A percentile compares a stretch with the other conserved stretches of the same genome.
These are phyloP conservation scores for Primulina eburnea DNA, from an alignment of 257 asterid genomes.

Conservation along the genomic window DNA sequence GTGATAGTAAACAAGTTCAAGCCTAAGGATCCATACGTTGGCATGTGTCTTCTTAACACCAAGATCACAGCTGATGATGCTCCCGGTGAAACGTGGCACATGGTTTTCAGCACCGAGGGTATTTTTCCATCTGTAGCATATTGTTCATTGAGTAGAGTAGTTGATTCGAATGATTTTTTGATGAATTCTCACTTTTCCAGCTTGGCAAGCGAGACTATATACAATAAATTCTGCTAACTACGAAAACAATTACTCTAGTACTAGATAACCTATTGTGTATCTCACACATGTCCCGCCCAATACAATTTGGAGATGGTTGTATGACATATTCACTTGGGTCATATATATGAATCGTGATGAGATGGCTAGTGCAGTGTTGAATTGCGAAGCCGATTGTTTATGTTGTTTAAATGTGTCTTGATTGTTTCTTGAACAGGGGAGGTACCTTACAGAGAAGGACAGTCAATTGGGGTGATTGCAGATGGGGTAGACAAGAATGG, in stretches of 20 bases:
- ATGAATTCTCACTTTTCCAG: neutral
- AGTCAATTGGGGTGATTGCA: slow-evolving; percentile 83
- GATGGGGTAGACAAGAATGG: slow-evolving; percentile 95
- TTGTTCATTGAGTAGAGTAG: neutral
- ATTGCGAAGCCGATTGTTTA: neutral
- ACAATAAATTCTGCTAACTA: neutral
- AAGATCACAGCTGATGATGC: slow-evolving; percentile 98
- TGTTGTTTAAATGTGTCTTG: neutral
- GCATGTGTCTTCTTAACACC: slow-evolving; percentile 89
- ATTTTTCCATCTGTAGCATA: slow-evolving; percentile 17
- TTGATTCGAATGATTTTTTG: neutral
- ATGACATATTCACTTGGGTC: too few relatives aligned
- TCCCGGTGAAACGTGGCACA: slow-evolving; percentile 99
- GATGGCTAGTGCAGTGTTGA: slow-evolving; percentile 6
- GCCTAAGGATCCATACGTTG: slow-evolving; percentile 91
- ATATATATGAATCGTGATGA: neutral
- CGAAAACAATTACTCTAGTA: neutral
- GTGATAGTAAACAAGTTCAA: slow-evolving; percentile 71
- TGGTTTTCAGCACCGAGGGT: slow-evolving; percentile 98
- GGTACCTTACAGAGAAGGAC: slow-evolving; percentile 95
- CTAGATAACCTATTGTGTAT: neutral
- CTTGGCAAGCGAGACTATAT: neutral
- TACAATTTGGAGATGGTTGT: too few relatives aligned
- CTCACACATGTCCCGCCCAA: too few relatives aligned
- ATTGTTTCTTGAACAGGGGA: slow-evolving; percentile 53